Evolutionary conservation across 176 grass and related monocot species (phyloP).

Genomic region (Cenchrus fungigraminus): DNA sequence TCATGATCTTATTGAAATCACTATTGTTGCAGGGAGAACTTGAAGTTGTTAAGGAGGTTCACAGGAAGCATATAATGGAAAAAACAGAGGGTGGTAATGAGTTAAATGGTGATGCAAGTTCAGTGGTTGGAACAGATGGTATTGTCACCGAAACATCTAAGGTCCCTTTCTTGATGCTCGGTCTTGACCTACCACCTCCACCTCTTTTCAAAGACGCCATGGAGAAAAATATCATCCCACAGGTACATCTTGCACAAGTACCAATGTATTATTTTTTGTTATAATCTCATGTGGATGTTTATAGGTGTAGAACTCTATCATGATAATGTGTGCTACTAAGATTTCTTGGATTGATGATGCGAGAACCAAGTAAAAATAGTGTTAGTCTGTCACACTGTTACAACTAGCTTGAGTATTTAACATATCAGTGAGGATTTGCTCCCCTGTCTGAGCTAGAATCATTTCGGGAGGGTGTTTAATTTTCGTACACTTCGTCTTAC

Average conservation of each 20-base stretch:
- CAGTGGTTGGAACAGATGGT: constrained; percentile 53
- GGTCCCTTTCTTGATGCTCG: constrained; percentile 93
- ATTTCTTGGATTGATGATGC: not conserved
- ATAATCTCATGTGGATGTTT: not conserved
- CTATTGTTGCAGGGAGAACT: constrained; percentile 78
- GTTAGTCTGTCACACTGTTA: not conserved
- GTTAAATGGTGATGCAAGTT: constrained; percentile 51
- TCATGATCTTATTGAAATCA: not conserved
- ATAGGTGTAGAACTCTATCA: not conserved
- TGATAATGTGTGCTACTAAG: not conserved
- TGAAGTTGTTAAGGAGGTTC: constrained; percentile 94
- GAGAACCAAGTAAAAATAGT: constrained; percentile 12
- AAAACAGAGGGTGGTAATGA: constrained; percentile 62
- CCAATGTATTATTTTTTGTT: not conserved
- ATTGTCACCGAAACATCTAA: constrained; percentile 71
- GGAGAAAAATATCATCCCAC: constrained; percentile 99
- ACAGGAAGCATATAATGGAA: constrained; percentile 60
- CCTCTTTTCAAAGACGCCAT: constrained; percentile 99
- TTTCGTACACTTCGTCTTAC: not conserved
- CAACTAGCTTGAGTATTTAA: not conserved
- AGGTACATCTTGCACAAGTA: constrained; percentile 55
- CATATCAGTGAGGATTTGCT: not conserved
- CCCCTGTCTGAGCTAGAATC: not conserved
- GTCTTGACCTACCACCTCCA: constrained; percentile 93
- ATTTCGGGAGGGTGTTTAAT: not conserved